Base-by-base conservation (phyloP, 2,329 filamentous ascomycete genomes). In the Fusarium redolens region DNA sequence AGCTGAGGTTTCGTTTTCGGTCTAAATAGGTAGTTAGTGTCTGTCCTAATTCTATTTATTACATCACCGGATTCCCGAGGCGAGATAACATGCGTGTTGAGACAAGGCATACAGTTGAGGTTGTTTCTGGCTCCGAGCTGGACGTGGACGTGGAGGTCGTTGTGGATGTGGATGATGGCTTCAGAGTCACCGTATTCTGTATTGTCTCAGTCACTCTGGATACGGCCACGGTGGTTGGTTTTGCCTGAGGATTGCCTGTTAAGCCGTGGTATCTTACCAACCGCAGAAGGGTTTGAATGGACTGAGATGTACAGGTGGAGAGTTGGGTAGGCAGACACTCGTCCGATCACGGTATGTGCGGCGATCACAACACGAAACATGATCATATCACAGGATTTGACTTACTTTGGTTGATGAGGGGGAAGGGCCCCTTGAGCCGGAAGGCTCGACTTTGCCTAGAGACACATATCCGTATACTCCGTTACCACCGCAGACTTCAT, bases 401-500 rank as follows among this genome's bases (percentile, higher is more conserved):
- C 80, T 80, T 73, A 81, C 79, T 67, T 73, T 74, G 33, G 79
- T 68, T 35, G 78, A 69, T 47, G 79, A 73, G 11, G 76, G 51
- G 20, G 65, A 65, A 47, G 66, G 69, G 52, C 79, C 78, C 50
- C 73, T 71, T 20, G 91, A 93, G 43, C 92, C 91, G 9, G 89
- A 88, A 6, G 91, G 88, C 18, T 73, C 22, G 7, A 82, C 64
- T 35, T 82, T 84, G 59, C 78, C 80, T 18, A 93, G 81, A 30
- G 84, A 76, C 61, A 95, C 85, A 79, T 96, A 96, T 55, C 90
- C 92, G 76, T 84, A 96, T 7, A 91, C 77, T 51, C 83, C 85
- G 37, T 85, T 73, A 40, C 88, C 90, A 68, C 93, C 93, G 77
- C 93, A 96, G 15, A 84, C 81, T 71, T 95, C 92, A 3, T 58